Base-by-base conservation (phyloP, 192 early-diverging fungal genomes). In the Lunasporangiospora selenospora region DNA sequence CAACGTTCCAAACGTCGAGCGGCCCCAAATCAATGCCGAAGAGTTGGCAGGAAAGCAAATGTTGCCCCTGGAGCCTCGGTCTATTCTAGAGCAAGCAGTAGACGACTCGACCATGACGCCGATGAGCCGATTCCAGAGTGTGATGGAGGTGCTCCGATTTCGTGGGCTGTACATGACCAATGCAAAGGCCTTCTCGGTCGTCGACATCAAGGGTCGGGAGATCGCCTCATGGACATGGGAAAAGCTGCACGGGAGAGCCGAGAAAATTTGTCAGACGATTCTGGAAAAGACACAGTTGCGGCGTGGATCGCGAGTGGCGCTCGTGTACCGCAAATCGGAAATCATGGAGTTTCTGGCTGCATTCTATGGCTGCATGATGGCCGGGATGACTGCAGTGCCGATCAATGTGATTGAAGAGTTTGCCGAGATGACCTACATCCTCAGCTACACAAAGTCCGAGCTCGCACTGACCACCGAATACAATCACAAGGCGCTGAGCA, bases 381-480 rank as follows among this genome's bases (percentile, higher is more conserved):
- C 86, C 10, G 93, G 93, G 21, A 77, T 92, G 70, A 86, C 88
- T 2, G 93, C 93, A 3, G 92, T 95, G 12, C 93, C 93, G 8
- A 84, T 95, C 57, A 90, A 93, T 21, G 88, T 93, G 1, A 85
- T 83, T 21, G 92, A 94, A 48, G 90, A 93, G 34, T 81, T 93
- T 53, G 82, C 87, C 2, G 93, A 95, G 63, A 78, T 93, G 24
- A 77, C 84, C 26, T 89, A 89, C 47, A 90, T 94, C 30, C 77
- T 95, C 42, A 86, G 81, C 29, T 82, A 82, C 30, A 89, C 91
- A 11, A 75, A 83, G 39, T 63, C 87, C 19, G 77, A 75, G 46
- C 71, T 95, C 9, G 91, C 89, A 26, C 75, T 95, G n/a, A 93
- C 93, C 2, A 92, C 93, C 11, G 92, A 95, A 13, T 79, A 89